Percentiles rank a stretch among this genome's conserved stretches.
These are phyloP conservation scores for Gracilariopsis chorda DNA, from an alignment of 23 red algal species.

Conservation along the genomic window DNA sequence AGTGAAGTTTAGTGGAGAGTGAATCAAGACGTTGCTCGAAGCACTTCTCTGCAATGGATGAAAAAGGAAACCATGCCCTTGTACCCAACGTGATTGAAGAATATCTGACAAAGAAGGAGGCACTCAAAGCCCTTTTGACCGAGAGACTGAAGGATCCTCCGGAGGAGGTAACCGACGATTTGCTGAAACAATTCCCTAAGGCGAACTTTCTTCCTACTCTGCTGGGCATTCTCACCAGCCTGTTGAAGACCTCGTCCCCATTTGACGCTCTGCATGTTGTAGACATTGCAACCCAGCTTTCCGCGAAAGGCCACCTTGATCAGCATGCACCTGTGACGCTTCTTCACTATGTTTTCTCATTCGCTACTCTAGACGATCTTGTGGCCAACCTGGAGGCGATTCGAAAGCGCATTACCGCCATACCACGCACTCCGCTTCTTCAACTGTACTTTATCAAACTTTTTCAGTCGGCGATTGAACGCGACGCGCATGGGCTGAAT, in stretches of 20 bases:
- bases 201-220: background rate
- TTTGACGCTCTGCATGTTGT: background rate
- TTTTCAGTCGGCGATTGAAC: constrained; percentile 9
- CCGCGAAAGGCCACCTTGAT: background rate
- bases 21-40: too few species aligned
- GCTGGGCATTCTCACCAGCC: background rate
- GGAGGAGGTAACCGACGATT: background rate
- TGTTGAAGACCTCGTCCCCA: background rate
- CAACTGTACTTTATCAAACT: constrained; percentile 24
- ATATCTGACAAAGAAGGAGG: background rate
- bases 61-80: too few species aligned
- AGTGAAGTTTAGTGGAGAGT: too few species aligned
- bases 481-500: constrained; percentile 20
- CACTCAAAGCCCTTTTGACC: background rate
- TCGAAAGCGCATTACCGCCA: background rate
- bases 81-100: background rate
- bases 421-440: background rate
- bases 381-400: background rate
- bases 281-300: background rate
- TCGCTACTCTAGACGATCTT: background rate
- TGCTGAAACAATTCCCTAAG: background rate
- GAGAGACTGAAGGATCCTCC: background rate
- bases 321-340: background rate
- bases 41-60: too few species aligned
- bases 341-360: constrained; percentile 11